Conservation (phyloP, 495 filamentous ascomycete species). For the Parachaetomium inaequale region DNA sequence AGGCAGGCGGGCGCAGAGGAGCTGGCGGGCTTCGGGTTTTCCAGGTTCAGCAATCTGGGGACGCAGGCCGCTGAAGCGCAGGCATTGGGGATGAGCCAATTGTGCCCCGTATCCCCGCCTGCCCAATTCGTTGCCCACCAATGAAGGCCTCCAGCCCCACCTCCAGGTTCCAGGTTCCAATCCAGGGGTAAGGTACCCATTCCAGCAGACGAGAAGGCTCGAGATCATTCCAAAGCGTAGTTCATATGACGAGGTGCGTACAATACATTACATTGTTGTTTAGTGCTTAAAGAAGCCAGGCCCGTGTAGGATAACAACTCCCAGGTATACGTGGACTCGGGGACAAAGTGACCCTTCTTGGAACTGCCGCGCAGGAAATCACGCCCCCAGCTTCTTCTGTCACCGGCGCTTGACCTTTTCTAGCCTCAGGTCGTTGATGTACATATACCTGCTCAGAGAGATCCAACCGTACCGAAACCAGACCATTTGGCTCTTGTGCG, state of each 20-base stretch:
- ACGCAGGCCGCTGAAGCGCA: background rate
- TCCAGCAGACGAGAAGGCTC: too few relatives aligned
- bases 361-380: too few relatives aligned
- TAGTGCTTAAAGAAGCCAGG: too few relatives aligned
- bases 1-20: background rate
- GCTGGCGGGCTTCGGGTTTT: conserved; percentile 10
- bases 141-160: background rate
- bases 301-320: too few relatives aligned
- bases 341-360: background rate
- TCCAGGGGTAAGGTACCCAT: too few relatives aligned
- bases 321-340: too few relatives aligned
- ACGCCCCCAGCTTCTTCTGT: too few relatives aligned
- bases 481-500: conserved; percentile 92
- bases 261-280: too few relatives aligned
- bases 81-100: background rate
- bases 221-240: too few relatives aligned
- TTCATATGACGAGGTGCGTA: too few relatives aligned
- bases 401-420: conserved; percentile 41
- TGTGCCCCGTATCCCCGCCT: conserved; percentile 1
- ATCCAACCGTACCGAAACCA: conserved; percentile 99
- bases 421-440: conserved; percentile 80
- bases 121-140: background rate
- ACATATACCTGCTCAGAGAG: conserved; percentile 85
- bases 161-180: background rate
- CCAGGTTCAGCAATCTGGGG: background rate